phyloP scores from a whole-genome alignment of 2,329 filamentous ascomycete species.

The Hypoxylon sp. region DNA sequence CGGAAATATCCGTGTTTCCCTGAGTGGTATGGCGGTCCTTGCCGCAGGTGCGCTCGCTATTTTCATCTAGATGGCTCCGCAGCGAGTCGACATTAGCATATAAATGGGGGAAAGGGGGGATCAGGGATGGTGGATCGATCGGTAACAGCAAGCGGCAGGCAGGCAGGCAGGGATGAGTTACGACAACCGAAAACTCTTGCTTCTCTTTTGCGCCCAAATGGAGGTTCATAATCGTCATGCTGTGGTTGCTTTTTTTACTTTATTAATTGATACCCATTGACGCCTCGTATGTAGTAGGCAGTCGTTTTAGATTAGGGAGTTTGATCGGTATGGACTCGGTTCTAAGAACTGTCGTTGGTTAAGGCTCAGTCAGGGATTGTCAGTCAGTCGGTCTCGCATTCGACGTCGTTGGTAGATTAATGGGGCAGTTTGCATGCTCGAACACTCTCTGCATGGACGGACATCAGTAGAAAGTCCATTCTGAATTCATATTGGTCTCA shows the following conservation, averaged over 20 bases:
- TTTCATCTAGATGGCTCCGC: slow-evolving; percentile 19
- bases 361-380: no score
- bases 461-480: no score
- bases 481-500: no score
- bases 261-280: slow-evolving; percentile 30
- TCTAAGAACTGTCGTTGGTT: slow-evolving; percentile 13
- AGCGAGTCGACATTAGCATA: slow-evolving; percentile 1
- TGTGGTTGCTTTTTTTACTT: slow-evolving; percentile 19
- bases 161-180: slow-evolving; percentile 32
- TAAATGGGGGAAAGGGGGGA: neutral
- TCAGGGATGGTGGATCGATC: no score
- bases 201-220: slow-evolving; percentile 12
- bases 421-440: no score
- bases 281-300: slow-evolving; percentile 5
- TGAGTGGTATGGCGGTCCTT: slow-evolving; percentile 12
- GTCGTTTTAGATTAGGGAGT: slow-evolving; percentile 6
- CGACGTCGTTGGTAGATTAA: slow-evolving; percentile 14
- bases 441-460: no score
- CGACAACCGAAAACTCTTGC: slow-evolving; percentile 11
- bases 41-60: slow-evolving; percentile 19
- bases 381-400: slow-evolving; percentile 19
- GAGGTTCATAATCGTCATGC: slow-evolving; percentile 1
- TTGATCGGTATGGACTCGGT: slow-evolving; percentile 9
- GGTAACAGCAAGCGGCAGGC: slow-evolving; percentile 12
- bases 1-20: slow-evolving; percentile 8